These are phyloP conservation scores for Sugiyamaella grinbergsii DNA, from an alignment of 1,139 yeast genomes.

Conservation along the genomic window DNA sequence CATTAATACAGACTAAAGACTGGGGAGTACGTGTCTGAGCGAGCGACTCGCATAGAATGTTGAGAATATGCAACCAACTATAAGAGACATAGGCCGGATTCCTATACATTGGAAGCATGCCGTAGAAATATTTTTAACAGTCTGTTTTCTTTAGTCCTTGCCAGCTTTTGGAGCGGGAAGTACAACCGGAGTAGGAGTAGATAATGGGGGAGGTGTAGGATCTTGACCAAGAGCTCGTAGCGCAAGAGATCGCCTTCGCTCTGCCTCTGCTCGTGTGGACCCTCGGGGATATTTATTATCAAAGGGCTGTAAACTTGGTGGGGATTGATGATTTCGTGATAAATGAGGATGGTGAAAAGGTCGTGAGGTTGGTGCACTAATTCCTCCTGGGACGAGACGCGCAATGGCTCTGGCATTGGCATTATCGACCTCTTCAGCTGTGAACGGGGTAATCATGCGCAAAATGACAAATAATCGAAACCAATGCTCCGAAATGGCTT, in stretches of 20 bases:
- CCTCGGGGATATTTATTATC: slow-evolving; percentile 21
- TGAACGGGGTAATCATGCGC: slow-evolving; percentile 27
- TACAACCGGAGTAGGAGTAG: slow-evolving; percentile 28
- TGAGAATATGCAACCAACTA: too few relatives aligned
- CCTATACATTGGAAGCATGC: too few relatives aligned
- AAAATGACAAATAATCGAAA: slow-evolving; percentile 20
- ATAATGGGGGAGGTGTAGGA: slow-evolving; percentile 12
- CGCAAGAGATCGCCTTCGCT: slow-evolving; percentile 84
- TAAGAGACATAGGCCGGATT: too few relatives aligned
- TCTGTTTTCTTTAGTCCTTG: slow-evolving; percentile 10
- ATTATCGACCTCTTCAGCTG: slow-evolving; percentile 30
- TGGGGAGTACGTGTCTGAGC: neutral
- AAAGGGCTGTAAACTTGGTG: neutral
- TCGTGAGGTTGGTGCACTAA: neutral
- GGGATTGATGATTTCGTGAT: slow-evolving; percentile 3
- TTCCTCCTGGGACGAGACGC: slow-evolving; percentile 25
- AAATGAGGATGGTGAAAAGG: slow-evolving; percentile 14
- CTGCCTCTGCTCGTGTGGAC: slow-evolving; percentile 56
- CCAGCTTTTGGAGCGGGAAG: slow-evolving; percentile 26
- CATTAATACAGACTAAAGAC: too few relatives aligned
- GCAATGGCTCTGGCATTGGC: slow-evolving; percentile 34
- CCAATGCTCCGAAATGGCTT: slow-evolving; percentile 29
- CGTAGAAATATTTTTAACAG: too few relatives aligned
- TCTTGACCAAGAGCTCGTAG: slow-evolving; percentile 73
- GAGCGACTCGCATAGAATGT: too few relatives aligned